Evolutionary conservation across 2,329 filamentous ascomycete species (phyloP), one percentile per base, ranked within the genome.

Genomic region (Fonsecaea multimorphosa): DNA sequence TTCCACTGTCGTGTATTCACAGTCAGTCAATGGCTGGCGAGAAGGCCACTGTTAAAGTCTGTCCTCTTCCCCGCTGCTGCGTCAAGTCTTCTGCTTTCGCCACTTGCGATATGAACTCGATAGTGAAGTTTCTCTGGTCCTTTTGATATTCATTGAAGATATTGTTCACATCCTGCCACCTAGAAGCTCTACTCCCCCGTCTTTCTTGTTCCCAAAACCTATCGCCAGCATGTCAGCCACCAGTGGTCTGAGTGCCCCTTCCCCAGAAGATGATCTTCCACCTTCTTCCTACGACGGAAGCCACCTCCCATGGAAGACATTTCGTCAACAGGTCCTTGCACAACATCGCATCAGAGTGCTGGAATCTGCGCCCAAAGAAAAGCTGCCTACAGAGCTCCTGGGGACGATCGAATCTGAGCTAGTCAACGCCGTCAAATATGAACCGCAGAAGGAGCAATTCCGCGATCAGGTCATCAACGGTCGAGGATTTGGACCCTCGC

Each of bases 401-500:
- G 57, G 62, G 6, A 59, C 64, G 58, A 69, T 72, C 29, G 65
- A 71, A 51, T 57, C 53, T 29, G 70, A 68, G 12, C 53, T 61
- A 16, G 61, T 54, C 1, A 61, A 67, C 36, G 57, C 61, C n/a
- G 38, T 46, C 2, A 66, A 65, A n/a, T 71, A 68, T 32, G 57
- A 64, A n/a, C 24, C 46, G 3, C 70, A 71, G 32, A 68, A 61
- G 27, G 27, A 58, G 19, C 52, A 61, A 11, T 72, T 72, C 32
- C 65, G 63, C 49, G 63, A 66, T 31, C 70, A 71, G 44, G 67
- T 72, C 12, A 57, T 60, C 16, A 61, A 22, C 6, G 71, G 70
- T 2, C 63, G 67, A 16, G 71, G 70, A 3, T 71, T 72, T 61
- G 71, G 70, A 12, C 66, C 68, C 2, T 70, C 68, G 19, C 67